These are phyloP conservation scores for Pelargonium citronellum DNA, from an alignment of 441 rosid species.

Conservation along the genomic window DNA sequence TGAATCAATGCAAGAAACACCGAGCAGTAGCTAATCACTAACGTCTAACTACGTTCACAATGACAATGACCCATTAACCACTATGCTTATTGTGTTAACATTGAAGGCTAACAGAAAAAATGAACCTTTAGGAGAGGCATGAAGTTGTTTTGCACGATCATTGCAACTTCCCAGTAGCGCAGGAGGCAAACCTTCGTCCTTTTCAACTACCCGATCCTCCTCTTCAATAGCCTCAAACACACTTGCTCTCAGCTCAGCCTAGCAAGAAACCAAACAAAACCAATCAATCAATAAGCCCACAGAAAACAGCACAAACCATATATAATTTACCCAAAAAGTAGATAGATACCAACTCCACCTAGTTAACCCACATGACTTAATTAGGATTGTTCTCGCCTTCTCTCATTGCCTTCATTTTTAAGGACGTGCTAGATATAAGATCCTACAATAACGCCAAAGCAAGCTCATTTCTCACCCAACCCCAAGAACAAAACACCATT, in stretches of 20 bases:
- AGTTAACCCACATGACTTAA: too few species aligned
- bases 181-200: constrained; percentile 25
- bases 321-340: neutral
- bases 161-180: constrained; percentile 30
- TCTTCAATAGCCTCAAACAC: constrained; percentile 32
- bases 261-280: neutral
- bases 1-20: neutral
- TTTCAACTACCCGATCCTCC: constrained; percentile 25
- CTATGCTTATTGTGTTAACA: neutral
- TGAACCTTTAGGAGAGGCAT: constrained; percentile 28
- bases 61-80: neutral
- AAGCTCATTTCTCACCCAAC: constrained; percentile 1
- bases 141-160: constrained; percentile 30
- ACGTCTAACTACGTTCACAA: neutral
- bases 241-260: constrained; percentile 23
- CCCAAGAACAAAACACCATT: too few species aligned
- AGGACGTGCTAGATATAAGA: neutral
- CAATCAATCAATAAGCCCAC: neutral
- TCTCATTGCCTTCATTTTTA: neutral
- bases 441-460: neutral
- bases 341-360: neutral
- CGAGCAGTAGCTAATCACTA: neutral
- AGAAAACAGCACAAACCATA: neutral
- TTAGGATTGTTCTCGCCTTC: neutral
- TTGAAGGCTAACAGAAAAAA: neutral